Conservation (phyloP, 2,329 filamentous ascomycete species). For the Colletotrichum tabaci region DNA sequence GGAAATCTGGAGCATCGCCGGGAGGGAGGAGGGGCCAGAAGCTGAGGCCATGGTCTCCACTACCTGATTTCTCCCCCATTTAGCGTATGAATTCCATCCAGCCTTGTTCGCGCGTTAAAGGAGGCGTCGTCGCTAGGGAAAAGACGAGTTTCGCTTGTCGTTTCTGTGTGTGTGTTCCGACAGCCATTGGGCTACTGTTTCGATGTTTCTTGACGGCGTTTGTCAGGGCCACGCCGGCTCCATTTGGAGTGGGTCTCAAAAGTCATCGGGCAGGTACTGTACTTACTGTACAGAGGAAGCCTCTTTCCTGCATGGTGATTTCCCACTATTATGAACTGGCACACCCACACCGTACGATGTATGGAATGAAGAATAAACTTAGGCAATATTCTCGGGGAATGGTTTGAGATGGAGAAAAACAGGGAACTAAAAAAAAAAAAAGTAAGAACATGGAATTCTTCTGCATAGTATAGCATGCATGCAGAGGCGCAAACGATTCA, state of each 20-base stretch:
- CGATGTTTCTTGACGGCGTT: slow-evolving; percentile 10
- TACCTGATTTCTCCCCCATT: neutral
- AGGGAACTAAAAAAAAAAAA: neutral
- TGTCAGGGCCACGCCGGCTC: neutral
- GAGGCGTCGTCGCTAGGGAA: neutral
- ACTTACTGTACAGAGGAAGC: neutral
- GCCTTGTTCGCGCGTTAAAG: neutral
- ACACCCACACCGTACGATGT: no score
- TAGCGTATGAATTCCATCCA: neutral
- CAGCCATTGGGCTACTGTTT: slow-evolving; percentile 29
- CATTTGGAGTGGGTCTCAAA: neutral
- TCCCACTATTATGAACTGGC: neutral
- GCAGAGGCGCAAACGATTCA: neutral
- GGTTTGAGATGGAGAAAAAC: no score
- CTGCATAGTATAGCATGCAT: no score
- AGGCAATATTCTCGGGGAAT: no score
- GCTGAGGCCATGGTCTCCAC: neutral
- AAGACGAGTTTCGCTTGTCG: no score
- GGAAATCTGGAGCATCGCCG: slow-evolving; percentile 15
- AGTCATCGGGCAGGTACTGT: neutral
- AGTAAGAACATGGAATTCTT: neutral
- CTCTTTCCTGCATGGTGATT: neutral
- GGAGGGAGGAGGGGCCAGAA: neutral
- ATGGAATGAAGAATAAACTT: no score
- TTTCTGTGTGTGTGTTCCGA: neutral